These are phyloP conservation scores for Exophiala sp. DNA, from an alignment of 2,329 filamentous ascomycete species.

Conservation along the genomic window DNA sequence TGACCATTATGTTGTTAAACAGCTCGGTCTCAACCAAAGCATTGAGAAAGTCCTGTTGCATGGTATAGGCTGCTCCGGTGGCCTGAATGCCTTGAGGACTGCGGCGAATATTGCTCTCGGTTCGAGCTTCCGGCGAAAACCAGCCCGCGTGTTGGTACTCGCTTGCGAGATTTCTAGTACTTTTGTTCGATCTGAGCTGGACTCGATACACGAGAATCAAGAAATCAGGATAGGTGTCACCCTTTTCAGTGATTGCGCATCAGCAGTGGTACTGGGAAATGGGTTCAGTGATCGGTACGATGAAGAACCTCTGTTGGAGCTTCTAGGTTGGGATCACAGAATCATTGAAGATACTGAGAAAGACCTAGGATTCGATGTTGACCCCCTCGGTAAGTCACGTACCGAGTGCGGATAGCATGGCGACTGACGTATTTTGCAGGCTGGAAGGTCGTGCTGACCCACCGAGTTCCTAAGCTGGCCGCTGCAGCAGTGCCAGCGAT, in stretches of 20 bases:
- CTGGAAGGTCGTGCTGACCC: conserved; percentile 65
- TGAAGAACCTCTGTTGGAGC: conserved; percentile 49
- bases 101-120: conserved; percentile 66
- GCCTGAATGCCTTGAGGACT: conserved; percentile 59
- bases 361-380: conserved; percentile 64
- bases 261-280: conserved; percentile 63
- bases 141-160: conserved; percentile 62
- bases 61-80: conserved; percentile 64
- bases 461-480: conserved; percentile 58
- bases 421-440: conserved; percentile 35
- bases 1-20: conserved; percentile 61
- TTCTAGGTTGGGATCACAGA: conserved; percentile 64
- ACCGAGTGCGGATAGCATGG: background rate
- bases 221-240: conserved; percentile 63
- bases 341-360: conserved; percentile 59
- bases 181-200: conserved; percentile 62
- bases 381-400: conserved; percentile 53
- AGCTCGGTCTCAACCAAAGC: conserved; percentile 54
- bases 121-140: conserved; percentile 55
- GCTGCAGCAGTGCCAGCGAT: conserved; percentile 50
- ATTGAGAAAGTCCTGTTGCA: conserved; percentile 65
- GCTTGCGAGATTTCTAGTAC: conserved; percentile 47
- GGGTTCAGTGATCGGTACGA: conserved; percentile 41
- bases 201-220: conserved; percentile 58
- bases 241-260: conserved; percentile 69